These are phyloP conservation scores for Ophiostoma sp. DNA, from an alignment of 2,329 filamentous ascomycete genomes.

Conservation along the genomic window DNA sequence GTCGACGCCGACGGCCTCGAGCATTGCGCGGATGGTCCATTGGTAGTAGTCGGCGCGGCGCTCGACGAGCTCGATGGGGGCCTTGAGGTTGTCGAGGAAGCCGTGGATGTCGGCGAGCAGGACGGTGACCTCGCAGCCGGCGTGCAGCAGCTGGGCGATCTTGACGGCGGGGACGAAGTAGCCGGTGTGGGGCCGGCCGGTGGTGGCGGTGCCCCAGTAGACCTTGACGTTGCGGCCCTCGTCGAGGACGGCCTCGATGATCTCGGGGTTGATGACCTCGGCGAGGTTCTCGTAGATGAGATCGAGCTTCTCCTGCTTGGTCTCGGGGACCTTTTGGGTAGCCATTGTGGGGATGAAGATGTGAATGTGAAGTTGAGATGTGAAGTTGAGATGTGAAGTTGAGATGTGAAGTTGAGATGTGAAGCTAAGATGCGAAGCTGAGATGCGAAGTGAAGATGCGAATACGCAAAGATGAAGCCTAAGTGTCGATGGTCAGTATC, in stretches of 20 bases:
- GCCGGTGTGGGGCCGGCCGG: conserved; percentile 80
- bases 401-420: no score
- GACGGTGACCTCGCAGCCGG: conserved; percentile 75
- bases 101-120: conserved; percentile 70
- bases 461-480: no score
- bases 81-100: conserved; percentile 78
- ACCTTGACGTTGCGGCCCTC: conserved; percentile 68
- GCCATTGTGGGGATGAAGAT: conserved; percentile 22
- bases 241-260: conserved; percentile 67
- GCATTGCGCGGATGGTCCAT: conserved; percentile 65
- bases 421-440: no score
- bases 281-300: conserved; percentile 76
- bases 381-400: no score
- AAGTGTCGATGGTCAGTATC: no score
- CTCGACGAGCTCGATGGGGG: conserved; percentile 80
- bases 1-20: conserved; percentile 71
- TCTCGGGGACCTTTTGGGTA: conserved; percentile 24
- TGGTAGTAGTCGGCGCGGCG: conserved; percentile 80
- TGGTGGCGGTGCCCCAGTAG: conserved; percentile 87
- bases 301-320: conserved; percentile 52
- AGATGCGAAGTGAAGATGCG: no score
- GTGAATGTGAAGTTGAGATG: no score
- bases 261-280: conserved; percentile 78
- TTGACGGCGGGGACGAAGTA: conserved; percentile 88
- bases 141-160: conserved; percentile 78